Conservation (phyloP, 495 filamentous ascomycete species). For the Jackrogersella minutella region DNA sequence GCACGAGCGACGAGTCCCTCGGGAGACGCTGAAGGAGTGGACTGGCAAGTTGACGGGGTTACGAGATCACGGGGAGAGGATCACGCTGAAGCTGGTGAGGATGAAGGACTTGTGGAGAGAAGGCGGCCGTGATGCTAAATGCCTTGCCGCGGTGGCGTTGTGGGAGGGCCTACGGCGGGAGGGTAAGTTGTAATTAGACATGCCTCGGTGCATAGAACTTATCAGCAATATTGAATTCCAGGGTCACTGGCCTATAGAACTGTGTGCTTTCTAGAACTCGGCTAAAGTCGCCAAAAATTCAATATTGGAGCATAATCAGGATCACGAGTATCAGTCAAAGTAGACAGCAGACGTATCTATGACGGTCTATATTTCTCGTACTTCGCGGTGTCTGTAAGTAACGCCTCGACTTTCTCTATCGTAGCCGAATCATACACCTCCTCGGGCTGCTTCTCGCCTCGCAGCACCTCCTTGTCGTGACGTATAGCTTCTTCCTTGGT, state of each 20-base stretch:
- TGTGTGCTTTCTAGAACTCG: neutral
- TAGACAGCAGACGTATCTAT: constrained; percentile 2
- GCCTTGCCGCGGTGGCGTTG: constrained; percentile 76
- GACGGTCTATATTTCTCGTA: constrained; percentile 46
- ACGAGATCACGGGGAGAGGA: constrained; percentile 82
- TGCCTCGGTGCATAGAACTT: too few species aligned
- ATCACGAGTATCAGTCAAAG: too few species aligned
- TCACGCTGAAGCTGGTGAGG: constrained; percentile 73
- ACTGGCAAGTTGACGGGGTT: constrained; percentile 80
- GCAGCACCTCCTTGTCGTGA: constrained; percentile 84
- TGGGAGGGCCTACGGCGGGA: constrained; percentile 76
- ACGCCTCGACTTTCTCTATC: constrained; percentile 67
- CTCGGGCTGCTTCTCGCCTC: constrained; percentile 68
- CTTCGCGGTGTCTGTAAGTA: constrained; percentile 59
- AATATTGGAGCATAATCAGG: too few species aligned
- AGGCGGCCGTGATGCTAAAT: constrained; percentile 80
- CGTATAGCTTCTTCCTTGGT: constrained; percentile 90
- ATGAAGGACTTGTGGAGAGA: constrained; percentile 80
- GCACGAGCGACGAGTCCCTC: constrained; percentile 72
- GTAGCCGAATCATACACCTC: constrained; percentile 75
- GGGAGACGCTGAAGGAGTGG: constrained; percentile 70
- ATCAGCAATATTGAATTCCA: neutral
- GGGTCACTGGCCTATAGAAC: neutral
- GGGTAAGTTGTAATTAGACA: constrained; percentile 60
- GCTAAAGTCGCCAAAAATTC: too few species aligned